phyloP scores from a whole-genome alignment of 768 basidiomycete species.

The Pleurotus platypus region DNA sequence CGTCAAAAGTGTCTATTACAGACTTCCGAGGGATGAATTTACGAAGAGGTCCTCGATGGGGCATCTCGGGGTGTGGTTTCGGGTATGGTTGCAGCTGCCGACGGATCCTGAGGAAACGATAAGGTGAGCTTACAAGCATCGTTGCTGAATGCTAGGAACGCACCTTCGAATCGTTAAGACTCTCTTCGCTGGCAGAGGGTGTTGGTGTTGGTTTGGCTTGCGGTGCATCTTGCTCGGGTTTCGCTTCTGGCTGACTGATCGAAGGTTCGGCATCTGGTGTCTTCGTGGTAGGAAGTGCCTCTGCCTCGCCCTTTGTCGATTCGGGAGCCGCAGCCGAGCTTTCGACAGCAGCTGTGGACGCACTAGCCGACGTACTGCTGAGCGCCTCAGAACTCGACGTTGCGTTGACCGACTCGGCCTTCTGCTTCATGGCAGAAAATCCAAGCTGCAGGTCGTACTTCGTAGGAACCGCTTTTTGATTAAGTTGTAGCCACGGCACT shows the following conservation, averaged over 20 bases:
- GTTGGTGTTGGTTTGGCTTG: too few species aligned
- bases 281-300: not conserved
- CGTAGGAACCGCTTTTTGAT: slow-evolving; percentile 51
- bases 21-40: too few species aligned
- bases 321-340: not conserved
- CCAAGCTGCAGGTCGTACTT: slow-evolving; percentile 34
- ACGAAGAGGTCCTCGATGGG: too few species aligned
- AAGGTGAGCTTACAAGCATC: too few species aligned
- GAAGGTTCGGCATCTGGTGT: not conserved
- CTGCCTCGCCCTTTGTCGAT: not conserved
- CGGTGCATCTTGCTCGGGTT: not conserved
- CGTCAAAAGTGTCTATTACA: too few species aligned
- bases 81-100: too few species aligned
- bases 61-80: too few species aligned
- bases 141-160: too few species aligned
- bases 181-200: too few species aligned
- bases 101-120: too few species aligned
- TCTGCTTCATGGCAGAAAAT: slow-evolving; percentile 15
- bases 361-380: slow-evolving; percentile 3
- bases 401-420: slow-evolving; percentile 16
- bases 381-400: slow-evolving; percentile 3
- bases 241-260: not conserved
- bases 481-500: slow-evolving; percentile 63
- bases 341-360: not conserved
- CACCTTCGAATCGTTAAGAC: too few species aligned